phyloP scores from a whole-genome alignment of 1,139 yeast genomes.

The Saccharomyces hybrid region DNA sequence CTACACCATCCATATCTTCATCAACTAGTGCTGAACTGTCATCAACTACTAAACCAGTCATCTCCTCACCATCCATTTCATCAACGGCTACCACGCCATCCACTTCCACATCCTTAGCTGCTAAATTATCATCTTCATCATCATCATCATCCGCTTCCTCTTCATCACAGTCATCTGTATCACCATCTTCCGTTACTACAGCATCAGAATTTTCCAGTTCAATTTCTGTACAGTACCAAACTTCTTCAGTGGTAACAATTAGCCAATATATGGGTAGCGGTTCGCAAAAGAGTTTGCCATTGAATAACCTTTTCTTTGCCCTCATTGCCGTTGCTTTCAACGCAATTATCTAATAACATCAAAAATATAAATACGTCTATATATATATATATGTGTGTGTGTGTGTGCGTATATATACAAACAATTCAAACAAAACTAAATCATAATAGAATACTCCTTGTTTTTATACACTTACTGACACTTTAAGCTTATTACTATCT shows the following conservation, averaged over 20 bases:
- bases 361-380: neutral
- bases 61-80: slow-evolving; percentile 1
- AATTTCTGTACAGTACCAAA: neutral
- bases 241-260: neutral
- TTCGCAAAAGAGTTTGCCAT: neutral
- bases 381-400: neutral
- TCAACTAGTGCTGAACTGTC: neutral
- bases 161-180: neutral
- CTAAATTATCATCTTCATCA: neutral
- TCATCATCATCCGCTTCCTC: slow-evolving; percentile 1
- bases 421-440: neutral
- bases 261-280: neutral
- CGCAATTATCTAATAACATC: neutral
- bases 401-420: too few relatives aligned
- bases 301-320: neutral
- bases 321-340: neutral
- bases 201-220: neutral
- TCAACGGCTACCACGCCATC: neutral
- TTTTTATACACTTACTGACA: neutral
- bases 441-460: neutral
- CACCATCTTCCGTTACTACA: neutral
- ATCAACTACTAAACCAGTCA: neutral
- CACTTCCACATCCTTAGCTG: neutral
- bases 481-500: neutral
- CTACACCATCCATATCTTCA: neutral